Evolutionary conservation across 2,329 filamentous ascomycete genomes (phyloP), one percentile per base, ranked within the genome.

Genomic region (Clarireedia sp.): DNA sequence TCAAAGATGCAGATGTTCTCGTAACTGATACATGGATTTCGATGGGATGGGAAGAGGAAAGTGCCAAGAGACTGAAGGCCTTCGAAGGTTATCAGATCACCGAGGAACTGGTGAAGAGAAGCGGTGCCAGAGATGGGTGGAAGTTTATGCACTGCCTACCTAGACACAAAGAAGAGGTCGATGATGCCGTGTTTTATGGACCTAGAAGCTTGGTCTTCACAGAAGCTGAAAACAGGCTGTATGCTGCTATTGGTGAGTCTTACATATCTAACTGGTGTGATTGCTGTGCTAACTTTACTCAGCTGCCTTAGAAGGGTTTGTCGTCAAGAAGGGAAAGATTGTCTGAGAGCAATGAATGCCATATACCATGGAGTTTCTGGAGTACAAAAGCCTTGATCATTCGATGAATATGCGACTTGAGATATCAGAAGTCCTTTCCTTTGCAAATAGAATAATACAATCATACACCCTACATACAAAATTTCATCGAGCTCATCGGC

Each of bases 81-180:
- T 99, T 99, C 70, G 79, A 80, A 29, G 91, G 92, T 14, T 99
- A 91, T 73, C 92, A 96, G 70, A 87, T 99, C 67, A 96, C 92
- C 2, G 81, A 85, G 48, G 88, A 94, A 44, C 76, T 99, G 63
- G 92, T 90, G 1, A 81, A 85, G 71, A 79, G 85, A 49, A 91
- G 90, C 44, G 91, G 90, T 19, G 94, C 94, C 43, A 95, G 94
- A 70, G 78, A 86, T 14, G 80, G 81, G 60, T 99, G 94, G 94
- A 90, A 89, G 72, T 99, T 99, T 71, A 96, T 99, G 94, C 94
- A 99, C 75, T 99, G 94, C 70, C 73, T 99, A 57, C 94, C 94
- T 14, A 82, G 94, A 60, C 91, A 99, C 69, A 81, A 82, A 0
- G 92, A 99, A 71, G 94, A 99, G 74, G 94, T 99, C 36, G 83